Conservation (phyloP, 2,329 filamentous ascomycete species). For the Trichoderma atrobrunneum region DNA sequence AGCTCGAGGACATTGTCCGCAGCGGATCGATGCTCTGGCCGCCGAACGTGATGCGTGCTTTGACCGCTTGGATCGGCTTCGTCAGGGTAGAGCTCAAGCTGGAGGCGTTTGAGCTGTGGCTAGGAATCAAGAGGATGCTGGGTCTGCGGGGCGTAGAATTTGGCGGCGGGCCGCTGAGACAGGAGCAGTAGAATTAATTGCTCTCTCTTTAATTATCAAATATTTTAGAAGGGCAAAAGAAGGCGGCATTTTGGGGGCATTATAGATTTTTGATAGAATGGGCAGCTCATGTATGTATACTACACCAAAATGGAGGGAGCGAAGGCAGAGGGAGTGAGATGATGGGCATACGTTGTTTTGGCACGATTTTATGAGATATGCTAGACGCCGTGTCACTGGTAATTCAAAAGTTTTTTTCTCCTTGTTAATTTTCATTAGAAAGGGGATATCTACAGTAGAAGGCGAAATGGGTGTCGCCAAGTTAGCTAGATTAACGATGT, state of each 20-base stretch:
- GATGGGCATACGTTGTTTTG: background rate
- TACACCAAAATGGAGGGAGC: background rate
- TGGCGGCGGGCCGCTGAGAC: constrained; percentile 26
- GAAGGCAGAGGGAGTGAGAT: background rate
- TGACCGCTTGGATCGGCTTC: constrained; percentile 58
- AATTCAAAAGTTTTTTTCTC: background rate
- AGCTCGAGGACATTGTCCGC: constrained; percentile 54
- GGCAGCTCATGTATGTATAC: background rate
- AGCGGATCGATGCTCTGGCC: constrained; percentile 59
- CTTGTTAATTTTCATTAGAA: background rate
- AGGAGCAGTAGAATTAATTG: constrained; percentile 3
- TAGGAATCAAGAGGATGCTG: constrained; percentile 51
- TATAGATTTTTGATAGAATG: constrained; percentile 18
- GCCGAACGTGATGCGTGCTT: constrained; percentile 50
- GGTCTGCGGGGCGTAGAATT: constrained; percentile 33
- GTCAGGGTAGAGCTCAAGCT: constrained; percentile 62
- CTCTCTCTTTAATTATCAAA: background rate
- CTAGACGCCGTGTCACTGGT: background rate
- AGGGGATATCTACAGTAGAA: background rate
- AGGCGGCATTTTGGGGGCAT: background rate
- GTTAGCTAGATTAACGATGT: background rate
- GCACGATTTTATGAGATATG: constrained; percentile 14
- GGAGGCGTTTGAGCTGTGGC: constrained; percentile 61
- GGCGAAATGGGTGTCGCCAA: background rate
- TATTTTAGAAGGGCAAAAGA: background rate